Base-by-base conservation (phyloP, 768 basidiomycete genomes). In the Amanita muscaria region DNA sequence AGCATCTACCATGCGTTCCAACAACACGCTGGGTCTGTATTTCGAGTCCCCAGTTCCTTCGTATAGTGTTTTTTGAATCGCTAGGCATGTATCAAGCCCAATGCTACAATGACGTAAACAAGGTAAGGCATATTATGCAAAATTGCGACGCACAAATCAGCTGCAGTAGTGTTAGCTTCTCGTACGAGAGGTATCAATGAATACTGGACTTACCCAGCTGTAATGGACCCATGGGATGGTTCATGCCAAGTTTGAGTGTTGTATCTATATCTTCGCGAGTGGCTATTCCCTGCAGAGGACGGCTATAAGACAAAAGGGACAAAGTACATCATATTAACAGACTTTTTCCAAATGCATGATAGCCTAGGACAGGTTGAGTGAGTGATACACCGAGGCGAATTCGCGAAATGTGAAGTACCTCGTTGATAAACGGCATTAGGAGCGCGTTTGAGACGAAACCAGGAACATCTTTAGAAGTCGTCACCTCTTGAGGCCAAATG, bases 351-450 rank as follows among this genome's bases (percentile, higher is more conserved):
- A 69, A 53, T 81, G 83, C 79, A 94, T 85, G 52, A 97, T 89
- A 0, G 93, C 93, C 83, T 87, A 47, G 3, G 49, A 39, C n/a
- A 21, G 21, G 18, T 47, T 37, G 50, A 30, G 22, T 21, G 15
- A 42, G 40, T 6, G 19, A n/a, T n/a, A n/a, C n/a, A n/a, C n/a
- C n/a, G n/a, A n/a, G 16, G n/a, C 25, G 34, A 18, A 19, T 38
- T 40, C 4, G 25, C 27, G 36, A 45, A 27, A 32, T 7, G 10
- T 12, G 8, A 19, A 29, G 45, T 54, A 82, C 81, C 73, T 98
- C 94, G 53, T 97, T 98, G 53, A 98, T 83, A 64, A 92, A 97
- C 1, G 94, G 94, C 89, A 97, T 97, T 34, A 98, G 66, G 23
- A 93, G 73, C 1, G 90, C 91, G 55, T 96, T 93, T 1, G 90